Evolutionary conservation across 2,329 filamentous ascomycete genomes (phyloP).

Genomic region (Huntiella moniliformis): DNA sequence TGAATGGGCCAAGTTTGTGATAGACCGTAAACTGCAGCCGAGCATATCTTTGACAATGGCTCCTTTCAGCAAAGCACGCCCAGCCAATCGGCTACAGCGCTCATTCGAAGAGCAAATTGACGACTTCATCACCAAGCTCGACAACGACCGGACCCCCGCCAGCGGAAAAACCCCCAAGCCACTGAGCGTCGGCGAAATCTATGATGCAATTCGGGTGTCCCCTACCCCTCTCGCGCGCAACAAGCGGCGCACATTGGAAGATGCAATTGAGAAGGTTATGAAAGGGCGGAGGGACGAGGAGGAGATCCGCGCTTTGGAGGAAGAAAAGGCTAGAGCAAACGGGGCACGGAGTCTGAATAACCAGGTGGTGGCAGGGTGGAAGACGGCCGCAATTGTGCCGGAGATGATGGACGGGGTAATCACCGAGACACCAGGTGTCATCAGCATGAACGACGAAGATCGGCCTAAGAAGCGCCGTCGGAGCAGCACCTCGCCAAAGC

Average conservation of each 20-base stretch:
- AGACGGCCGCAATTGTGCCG: constrained; percentile 9
- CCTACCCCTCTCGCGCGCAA: constrained; percentile 74
- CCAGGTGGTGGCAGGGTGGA: constrained; percentile 25
- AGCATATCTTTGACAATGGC: constrained; percentile 14
- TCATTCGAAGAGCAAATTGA: constrained; percentile 56
- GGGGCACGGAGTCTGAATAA: constrained; percentile 22
- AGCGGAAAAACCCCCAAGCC: constrained; percentile 13
- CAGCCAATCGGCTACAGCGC: constrained; percentile 22
- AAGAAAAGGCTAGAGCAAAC: constrained; percentile 13
- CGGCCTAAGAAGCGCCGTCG: constrained; percentile 18
- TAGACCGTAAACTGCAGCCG: neutral
- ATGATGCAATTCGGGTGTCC: constrained; percentile 63
- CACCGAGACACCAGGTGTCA: constrained; percentile 6
- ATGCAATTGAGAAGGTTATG: constrained; percentile 68
- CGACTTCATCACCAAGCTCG: constrained; percentile 57
- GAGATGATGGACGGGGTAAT: constrained; percentile 7
- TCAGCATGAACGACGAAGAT: constrained; percentile 16
- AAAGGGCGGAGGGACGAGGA: constrained; percentile 46
- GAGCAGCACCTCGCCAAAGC: constrained; percentile 12
- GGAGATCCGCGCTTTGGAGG: constrained; percentile 14
- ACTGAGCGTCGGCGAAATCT: constrained; percentile 44
- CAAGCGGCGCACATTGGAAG: constrained; percentile 65
- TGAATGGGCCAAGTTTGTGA: neutral
- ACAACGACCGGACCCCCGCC: constrained; percentile 40
- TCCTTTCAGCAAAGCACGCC: constrained; percentile 14